Evolutionary conservation across 257 asterid genomes (phyloP).

Genomic region (Nicotiana paniculata): DNA sequence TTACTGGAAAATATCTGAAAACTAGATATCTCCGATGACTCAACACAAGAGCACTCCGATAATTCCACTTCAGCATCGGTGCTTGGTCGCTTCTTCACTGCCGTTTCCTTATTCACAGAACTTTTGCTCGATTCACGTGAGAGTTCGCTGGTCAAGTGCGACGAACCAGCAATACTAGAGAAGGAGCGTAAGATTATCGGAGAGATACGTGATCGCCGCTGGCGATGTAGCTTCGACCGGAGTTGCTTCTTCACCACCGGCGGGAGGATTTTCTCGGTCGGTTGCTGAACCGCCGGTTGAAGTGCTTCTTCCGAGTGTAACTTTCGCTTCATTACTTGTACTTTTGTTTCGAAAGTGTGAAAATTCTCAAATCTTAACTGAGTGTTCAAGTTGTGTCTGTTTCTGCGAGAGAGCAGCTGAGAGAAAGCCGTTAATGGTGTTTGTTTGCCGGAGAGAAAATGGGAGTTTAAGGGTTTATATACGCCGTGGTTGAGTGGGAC

Average conservation of each 20-base stretch:
- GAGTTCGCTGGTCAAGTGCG: conserved; percentile 24
- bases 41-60: conserved; percentile 84
- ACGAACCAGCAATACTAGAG: conserved; percentile 27
- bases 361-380: too few relatives aligned
- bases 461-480: conserved; percentile 27
- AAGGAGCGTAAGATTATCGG: conserved; percentile 26
- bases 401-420: too few relatives aligned
- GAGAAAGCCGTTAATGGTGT: too few relatives aligned
- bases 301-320: neutral
- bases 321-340: conserved; percentile 8
- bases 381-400: neutral
- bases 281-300: neutral
- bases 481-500: conserved; percentile 28
- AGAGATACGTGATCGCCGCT: conserved; percentile 41
- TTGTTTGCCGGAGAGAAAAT: too few relatives aligned
- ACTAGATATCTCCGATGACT: conserved; percentile 4
- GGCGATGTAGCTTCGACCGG: conserved; percentile 63
- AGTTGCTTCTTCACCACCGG: conserved; percentile 35
- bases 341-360: neutral
- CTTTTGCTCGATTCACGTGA: neutral
- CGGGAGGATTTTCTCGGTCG: neutral
- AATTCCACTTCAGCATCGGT: conserved; percentile 27
- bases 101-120: neutral
- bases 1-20: neutral
- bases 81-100: conserved; percentile 3